A percentile compares a stretch with the other conserved stretches of the same genome.
phyloP scores from a whole-genome alignment of 2,329 filamentous ascomycete genomes.

The Colletotrichum liaoningense region DNA sequence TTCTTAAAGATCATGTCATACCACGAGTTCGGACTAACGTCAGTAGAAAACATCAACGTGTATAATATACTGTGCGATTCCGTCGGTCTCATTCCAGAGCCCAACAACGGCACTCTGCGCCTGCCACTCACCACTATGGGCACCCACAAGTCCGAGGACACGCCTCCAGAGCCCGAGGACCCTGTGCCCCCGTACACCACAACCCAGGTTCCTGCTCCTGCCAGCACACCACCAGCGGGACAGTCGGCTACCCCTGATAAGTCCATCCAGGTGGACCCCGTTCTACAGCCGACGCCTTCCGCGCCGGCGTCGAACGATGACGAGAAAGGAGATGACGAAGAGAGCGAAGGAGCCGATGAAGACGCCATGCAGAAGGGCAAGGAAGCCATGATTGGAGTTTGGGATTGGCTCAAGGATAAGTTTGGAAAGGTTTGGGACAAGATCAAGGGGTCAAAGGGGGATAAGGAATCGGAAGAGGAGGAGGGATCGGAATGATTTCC shows the following conservation, averaged over 20 bases:
- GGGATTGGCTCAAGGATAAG: slow-evolving; percentile 64
- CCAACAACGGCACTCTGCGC: slow-evolving; percentile 89
- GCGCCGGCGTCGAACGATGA: slow-evolving; percentile 30
- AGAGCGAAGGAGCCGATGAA: slow-evolving; percentile 40
- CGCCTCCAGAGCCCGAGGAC: slow-evolving; percentile 64
- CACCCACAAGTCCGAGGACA: slow-evolving; percentile 65
- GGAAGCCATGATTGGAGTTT: slow-evolving; percentile 50
- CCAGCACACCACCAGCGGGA: slow-evolving; percentile 21
- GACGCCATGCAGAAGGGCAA: slow-evolving; percentile 44
- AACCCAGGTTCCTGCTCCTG: slow-evolving; percentile 28
- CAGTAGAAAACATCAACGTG: slow-evolving; percentile 87
- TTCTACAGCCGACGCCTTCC: slow-evolving; percentile 37
- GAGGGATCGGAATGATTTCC: slow-evolving; percentile 18
- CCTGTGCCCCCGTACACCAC: slow-evolving; percentile 51
- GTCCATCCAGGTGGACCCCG: slow-evolving; percentile 39
- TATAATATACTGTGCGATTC: slow-evolving; percentile 97
- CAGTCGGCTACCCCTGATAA: slow-evolving; percentile 32
- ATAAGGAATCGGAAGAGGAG: neutral
- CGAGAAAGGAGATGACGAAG: slow-evolving; percentile 23
- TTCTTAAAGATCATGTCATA: neutral
- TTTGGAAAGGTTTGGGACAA: slow-evolving; percentile 59
- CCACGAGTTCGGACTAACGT: slow-evolving; percentile 40
- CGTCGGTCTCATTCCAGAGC: slow-evolving; percentile 75
- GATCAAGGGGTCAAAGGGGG: slow-evolving; percentile 44
- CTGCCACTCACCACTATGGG: slow-evolving; percentile 75